Base-by-base conservation (phyloP, 1,284 basidiomycete genomes). In the Volvariella volvacea region DNA sequence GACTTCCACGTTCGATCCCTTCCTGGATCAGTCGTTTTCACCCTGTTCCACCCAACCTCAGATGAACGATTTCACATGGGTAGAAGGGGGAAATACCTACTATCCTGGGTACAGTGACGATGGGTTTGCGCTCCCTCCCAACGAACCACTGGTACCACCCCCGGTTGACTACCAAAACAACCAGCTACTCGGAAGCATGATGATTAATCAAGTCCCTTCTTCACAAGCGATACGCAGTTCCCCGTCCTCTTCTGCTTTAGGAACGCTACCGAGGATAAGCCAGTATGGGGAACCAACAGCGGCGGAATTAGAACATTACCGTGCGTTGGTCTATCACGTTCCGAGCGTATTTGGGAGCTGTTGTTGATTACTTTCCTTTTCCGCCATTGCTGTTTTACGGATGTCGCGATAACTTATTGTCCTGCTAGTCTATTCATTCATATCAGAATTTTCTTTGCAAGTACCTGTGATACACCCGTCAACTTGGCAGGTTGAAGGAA, bases 401-500 rank as follows among this genome's bases (percentile, higher is more conserved):
- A 21, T 31, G 16, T 25, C n/a, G 36, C 12, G 10, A 44, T 17
- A 36, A 30, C 42, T 46, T 30, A 17, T 20, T 36, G 17, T 30
- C 44, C 42, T 25, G 12, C 16, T 39, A 73, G 73, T 73, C 21
- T 64, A 67, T 52, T 58, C 71, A 14, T 74, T 70, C 55, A 70
- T 73, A 52, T 66, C 70, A 15, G 63, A 62, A 16, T 76, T 75
- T 56, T 57, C 63, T 31, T 54, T 57, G 15, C 74, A 81, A 52
- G 64, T 76, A 54, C 72, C 71, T 22, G 63, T 74, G 46, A 62
- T 78, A 3, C 79, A 71, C 57, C 49, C 58, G 2, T 54, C 68
- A 33, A 78, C 71, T 12, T 76, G 68, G 64, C 62, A 59, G 15
- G 48, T 59, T 46, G 68, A 65, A 39, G 64, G 60, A 39, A 72